Percentiles rank a stretch among this genome's conserved stretches.
These are phyloP conservation scores for Linnemannia elongata DNA, from an alignment of 192 early-diverging fungal genomes.

Conservation along the genomic window DNA sequence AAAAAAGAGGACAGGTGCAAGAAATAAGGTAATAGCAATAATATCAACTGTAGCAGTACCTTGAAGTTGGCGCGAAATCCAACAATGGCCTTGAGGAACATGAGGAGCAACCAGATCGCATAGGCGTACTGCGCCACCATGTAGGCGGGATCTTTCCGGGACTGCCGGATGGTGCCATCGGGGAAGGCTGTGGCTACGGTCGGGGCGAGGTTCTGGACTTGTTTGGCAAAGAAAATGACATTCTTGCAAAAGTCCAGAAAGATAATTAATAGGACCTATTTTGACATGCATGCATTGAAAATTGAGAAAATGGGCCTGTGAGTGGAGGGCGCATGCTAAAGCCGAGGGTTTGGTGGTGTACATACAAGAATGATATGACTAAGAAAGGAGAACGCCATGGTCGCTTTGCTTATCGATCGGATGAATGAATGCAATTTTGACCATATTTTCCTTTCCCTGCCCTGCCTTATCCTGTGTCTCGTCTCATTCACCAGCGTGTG, in stretches of 20 bases:
- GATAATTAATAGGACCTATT: slow-evolving; percentile 41
- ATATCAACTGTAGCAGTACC: background rate
- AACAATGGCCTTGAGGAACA: slow-evolving; percentile 43
- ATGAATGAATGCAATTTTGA: background rate
- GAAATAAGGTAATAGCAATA: too few relatives aligned
- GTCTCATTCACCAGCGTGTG: background rate
- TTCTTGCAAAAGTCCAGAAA: slow-evolving; percentile 53
- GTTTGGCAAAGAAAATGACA: slow-evolving; percentile 16
- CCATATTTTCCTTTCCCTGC: too few relatives aligned
- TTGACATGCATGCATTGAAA: background rate
- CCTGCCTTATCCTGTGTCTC: background rate
- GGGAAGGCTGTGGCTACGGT: background rate
- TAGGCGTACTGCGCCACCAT: slow-evolving; percentile 47
- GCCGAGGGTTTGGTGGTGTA: background rate
- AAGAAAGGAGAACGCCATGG: too few relatives aligned
- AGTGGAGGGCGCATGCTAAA: background rate
- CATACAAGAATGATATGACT: background rate
- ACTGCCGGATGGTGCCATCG: background rate
- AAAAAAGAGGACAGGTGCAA: background rate
- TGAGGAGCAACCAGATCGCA: slow-evolving; percentile 36
- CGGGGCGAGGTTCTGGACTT: slow-evolving; percentile 22
- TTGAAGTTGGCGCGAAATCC: slow-evolving; percentile 47
- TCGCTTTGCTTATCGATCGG: background rate
- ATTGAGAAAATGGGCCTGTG: background rate
- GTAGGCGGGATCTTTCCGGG: slow-evolving; percentile 33